These are phyloP conservation scores for Arxiozyma slooffiae DNA, from an alignment of 1,139 yeast genomes.

Conservation along the genomic window DNA sequence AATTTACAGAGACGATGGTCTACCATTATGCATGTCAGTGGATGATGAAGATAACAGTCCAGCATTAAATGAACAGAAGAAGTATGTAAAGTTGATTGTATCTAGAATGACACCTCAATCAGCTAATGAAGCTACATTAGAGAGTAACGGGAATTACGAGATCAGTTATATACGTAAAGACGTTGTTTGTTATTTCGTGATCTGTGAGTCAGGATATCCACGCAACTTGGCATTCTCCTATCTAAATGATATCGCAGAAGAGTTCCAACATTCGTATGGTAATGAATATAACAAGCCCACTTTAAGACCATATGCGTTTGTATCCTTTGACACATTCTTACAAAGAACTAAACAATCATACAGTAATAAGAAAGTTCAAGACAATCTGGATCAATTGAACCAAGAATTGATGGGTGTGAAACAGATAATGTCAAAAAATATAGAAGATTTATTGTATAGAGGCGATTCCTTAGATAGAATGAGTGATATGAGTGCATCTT, in stretches of 20 bases:
- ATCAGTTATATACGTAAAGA: conserved; percentile 65
- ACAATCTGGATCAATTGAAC: conserved; percentile 76
- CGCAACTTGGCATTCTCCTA: conserved; percentile 84
- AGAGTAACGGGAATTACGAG: conserved; percentile 54
- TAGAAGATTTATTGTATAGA: conserved; percentile 85
- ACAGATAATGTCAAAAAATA: conserved; percentile 89
- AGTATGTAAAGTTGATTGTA: conserved; percentile 70
- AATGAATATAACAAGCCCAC: conserved; percentile 52
- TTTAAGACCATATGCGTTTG: conserved; percentile 82
- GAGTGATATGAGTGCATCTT: conserved; percentile 76
- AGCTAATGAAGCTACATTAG: conserved; percentile 79
- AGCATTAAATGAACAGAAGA: conserved; percentile 63
- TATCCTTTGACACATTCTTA: conserved; percentile 74
- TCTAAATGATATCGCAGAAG: conserved; percentile 69
- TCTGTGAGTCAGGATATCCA: conserved; percentile 72
- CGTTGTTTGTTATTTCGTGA: conserved; percentile 63
- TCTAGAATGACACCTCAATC: conserved; percentile 70
- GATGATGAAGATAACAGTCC: conserved; percentile 70
- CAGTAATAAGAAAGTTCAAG: conserved; percentile 84
- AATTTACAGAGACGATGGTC: conserved; percentile 63
- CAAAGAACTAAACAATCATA: conserved; percentile 81
- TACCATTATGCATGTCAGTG: conserved; percentile 87
- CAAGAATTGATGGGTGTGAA: conserved; percentile 88
- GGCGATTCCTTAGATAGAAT: conserved; percentile 90
- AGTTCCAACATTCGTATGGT: conserved; percentile 74